phyloP scores from a whole-genome alignment of 495 filamentous ascomycete species.

The Penicillium maclennaniae region DNA sequence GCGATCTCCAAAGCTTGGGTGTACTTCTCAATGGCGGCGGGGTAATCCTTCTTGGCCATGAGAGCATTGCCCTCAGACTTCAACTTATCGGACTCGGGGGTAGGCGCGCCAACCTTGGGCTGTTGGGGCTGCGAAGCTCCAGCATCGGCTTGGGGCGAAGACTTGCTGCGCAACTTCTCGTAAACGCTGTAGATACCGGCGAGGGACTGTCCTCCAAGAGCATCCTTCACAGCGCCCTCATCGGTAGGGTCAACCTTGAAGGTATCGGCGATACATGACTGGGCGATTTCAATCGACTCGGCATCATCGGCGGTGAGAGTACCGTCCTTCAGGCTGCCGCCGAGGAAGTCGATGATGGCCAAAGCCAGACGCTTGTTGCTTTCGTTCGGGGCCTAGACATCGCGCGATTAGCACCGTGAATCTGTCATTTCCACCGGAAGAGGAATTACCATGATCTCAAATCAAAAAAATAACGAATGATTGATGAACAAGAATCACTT shows the following conservation, averaged over 20 bases:
- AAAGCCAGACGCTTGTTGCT: slow-evolving; percentile 95
- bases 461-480: slow-evolving; percentile 2
- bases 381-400: slow-evolving; percentile 53
- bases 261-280: slow-evolving; percentile 87
- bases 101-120: slow-evolving; percentile 38
- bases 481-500: neutral
- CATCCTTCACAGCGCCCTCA: slow-evolving; percentile 65
- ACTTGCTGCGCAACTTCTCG: slow-evolving; percentile 83
- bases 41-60: slow-evolving; percentile 89
- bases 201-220: slow-evolving; percentile 79
- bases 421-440: neutral
- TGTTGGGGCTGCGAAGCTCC: slow-evolving; percentile 21
- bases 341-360: slow-evolving; percentile 93
- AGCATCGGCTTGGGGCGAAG: slow-evolving; percentile 29
- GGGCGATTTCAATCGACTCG: slow-evolving; percentile 87
- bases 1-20: slow-evolving; percentile 74
- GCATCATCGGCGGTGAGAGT: slow-evolving; percentile 80
- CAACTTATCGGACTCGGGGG: slow-evolving; percentile 72
- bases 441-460: slow-evolving; percentile 19
- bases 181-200: slow-evolving; percentile 90
- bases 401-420: slow-evolving; percentile 4
- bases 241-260: slow-evolving; percentile 90
- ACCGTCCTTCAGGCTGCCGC: slow-evolving; percentile 79
- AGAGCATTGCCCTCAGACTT: slow-evolving; percentile 92
- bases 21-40: slow-evolving; percentile 75